Evolutionary conservation across 441 rosid species (phyloP).

Genomic region (Erodium texanum): DNA sequence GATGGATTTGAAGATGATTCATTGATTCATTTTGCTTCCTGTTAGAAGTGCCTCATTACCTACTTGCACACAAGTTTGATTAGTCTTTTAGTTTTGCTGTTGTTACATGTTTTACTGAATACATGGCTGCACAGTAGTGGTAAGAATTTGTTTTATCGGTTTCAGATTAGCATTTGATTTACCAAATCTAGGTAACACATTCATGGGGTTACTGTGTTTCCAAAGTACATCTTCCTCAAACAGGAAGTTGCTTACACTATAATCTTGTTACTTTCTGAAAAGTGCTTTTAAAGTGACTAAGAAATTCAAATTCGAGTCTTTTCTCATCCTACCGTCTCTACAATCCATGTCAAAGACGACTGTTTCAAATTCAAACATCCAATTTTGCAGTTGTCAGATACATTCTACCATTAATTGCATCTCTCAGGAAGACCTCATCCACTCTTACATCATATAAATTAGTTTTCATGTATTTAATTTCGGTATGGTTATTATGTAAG

Average conservation of each 20-base stretch:
- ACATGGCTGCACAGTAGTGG: background rate
- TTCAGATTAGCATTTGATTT: constrained; percentile 5
- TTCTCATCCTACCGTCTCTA: background rate
- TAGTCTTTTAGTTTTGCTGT: background rate
- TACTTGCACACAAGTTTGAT: background rate
- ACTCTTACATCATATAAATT: background rate
- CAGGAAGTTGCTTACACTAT: background rate
- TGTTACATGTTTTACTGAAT: background rate
- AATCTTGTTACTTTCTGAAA: background rate
- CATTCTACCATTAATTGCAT: no score
- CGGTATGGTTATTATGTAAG: background rate
- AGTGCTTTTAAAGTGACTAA: background rate
- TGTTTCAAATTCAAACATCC: background rate
- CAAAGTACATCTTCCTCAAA: background rate
- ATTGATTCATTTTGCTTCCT: background rate
- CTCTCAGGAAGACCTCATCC: background rate
- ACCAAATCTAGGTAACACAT: background rate
- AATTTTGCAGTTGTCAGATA: background rate
- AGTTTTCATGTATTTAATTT: background rate
- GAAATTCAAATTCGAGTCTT: background rate
- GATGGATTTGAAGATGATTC: background rate
- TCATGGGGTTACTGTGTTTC: background rate
- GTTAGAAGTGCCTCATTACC: constrained; percentile 1
- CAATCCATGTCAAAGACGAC: background rate
- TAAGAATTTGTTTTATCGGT: background rate